Evolutionary conservation across 768 basidiomycete genomes (phyloP).

Genomic region (Kwoniella sp.): DNA sequence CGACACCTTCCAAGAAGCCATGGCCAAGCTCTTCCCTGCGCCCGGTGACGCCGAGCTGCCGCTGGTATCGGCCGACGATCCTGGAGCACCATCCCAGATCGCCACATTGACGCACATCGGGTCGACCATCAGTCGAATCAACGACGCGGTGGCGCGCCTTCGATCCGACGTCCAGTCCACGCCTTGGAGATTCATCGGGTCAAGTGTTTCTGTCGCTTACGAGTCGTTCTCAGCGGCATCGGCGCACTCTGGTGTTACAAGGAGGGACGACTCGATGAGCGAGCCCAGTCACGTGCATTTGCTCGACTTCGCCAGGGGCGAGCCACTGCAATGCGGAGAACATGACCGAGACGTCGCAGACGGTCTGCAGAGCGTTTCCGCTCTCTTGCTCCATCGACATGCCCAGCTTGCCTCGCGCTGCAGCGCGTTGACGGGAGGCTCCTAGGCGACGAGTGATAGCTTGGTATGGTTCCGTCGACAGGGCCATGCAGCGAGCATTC

Average conservation of each 20-base stretch:
- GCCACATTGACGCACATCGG: too few species aligned
- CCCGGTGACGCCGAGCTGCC: not conserved
- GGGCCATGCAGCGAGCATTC: too few species aligned
- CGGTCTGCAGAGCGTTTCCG: too few species aligned
- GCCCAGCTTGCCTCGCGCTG: not conserved
- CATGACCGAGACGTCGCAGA: too few species aligned
- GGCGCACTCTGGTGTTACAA: not conserved
- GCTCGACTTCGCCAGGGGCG: not conserved
- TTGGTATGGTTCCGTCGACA: not conserved
- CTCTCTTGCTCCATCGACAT: too few species aligned
- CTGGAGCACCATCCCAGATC: too few species aligned
- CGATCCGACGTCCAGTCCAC: too few species aligned
- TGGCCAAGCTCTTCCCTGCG: constrained; percentile 1
- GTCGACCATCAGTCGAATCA: not conserved
- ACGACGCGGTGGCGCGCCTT: not conserved
- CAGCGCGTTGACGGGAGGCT: not conserved
- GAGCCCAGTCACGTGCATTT: not conserved
- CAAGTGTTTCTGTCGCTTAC: not conserved
- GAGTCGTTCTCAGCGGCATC: too few species aligned
- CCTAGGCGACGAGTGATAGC: too few species aligned
- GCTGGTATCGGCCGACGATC: too few species aligned
- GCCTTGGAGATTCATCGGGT: not conserved
- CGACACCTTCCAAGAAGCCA: constrained; percentile 1
- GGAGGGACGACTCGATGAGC: too few species aligned
- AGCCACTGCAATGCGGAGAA: not conserved